Percentiles rank a stretch among this genome's conserved stretches.
Conservation (phyloP, 2,329 filamentous ascomycete genomes). For the Metarhizium rileyi region DNA sequence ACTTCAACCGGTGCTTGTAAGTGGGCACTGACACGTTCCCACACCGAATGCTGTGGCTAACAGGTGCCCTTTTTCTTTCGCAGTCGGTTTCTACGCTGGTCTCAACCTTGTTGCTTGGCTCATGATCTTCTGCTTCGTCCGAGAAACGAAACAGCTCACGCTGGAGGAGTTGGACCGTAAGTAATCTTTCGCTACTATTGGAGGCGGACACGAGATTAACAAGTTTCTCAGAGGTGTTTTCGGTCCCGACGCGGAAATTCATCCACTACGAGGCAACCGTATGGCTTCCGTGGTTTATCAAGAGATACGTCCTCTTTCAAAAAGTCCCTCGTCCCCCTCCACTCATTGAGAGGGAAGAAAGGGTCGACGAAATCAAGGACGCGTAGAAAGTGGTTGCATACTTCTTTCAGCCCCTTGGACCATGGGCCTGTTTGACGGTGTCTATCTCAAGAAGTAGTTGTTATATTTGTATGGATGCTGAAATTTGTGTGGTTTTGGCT, state of each 20-base stretch:
- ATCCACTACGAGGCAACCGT: conserved; percentile 22
- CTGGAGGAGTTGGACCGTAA: conserved; percentile 30
- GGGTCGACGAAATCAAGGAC: conserved; percentile 4
- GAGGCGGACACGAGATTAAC: not conserved
- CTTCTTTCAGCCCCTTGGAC: too few relatives aligned
- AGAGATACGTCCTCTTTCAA: conserved; percentile 24
- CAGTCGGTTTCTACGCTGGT: conserved; percentile 32
- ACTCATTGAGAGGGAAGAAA: conserved; percentile 14
- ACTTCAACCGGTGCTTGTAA: conserved; percentile 20
- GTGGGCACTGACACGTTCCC: conserved; percentile 1
- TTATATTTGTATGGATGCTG: too few relatives aligned
- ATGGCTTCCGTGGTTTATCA: conserved; percentile 28
- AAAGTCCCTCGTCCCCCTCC: conserved; percentile 23
- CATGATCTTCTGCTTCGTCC: conserved; percentile 38
- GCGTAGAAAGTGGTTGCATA: conserved; percentile 1
- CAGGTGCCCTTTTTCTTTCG: not conserved
- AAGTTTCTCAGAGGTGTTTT: conserved; percentile 19
- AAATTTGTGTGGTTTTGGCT: too few relatives aligned
- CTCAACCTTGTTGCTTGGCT: conserved; percentile 34
- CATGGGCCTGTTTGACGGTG: too few relatives aligned
- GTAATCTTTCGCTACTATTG: not conserved
- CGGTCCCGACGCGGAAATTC: conserved; percentile 21
- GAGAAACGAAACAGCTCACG: conserved; percentile 38
- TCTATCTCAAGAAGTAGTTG: too few relatives aligned
- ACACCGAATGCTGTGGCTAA: not conserved